A percentile compares a stretch with the other conserved stretches of the same genome.
These are phyloP conservation scores for Chaetomidium leptoderma DNA, from an alignment of 495 filamentous ascomycete genomes.

Conservation along the genomic window DNA sequence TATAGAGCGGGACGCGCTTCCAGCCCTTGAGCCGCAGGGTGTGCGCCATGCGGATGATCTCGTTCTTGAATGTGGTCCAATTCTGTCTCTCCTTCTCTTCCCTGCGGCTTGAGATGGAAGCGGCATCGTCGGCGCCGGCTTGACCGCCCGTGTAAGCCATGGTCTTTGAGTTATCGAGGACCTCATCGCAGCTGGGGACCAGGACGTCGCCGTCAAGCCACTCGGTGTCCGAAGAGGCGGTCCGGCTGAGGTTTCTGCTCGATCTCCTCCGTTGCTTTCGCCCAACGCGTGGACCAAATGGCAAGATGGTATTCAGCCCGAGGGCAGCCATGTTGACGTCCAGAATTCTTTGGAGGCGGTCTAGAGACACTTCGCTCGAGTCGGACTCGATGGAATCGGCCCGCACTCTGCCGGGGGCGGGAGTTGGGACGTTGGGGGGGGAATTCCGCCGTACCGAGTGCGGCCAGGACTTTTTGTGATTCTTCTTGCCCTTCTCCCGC, in stretches of 20 bases:
- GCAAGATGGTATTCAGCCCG: constrained; percentile 36
- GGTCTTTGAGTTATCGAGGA: constrained; percentile 85
- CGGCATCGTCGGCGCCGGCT: constrained; percentile 46
- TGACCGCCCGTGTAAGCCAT: constrained; percentile 65
- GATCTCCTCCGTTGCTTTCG: constrained; percentile 32
- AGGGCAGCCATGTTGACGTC: constrained; percentile 53
- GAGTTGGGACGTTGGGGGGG: constrained; percentile 13
- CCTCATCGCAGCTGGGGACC: constrained; percentile 72
- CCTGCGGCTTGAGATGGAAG: constrained; percentile 36
- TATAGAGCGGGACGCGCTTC: constrained; percentile 69
- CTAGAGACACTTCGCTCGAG: constrained; percentile 58
- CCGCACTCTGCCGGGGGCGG: constrained; percentile 24
- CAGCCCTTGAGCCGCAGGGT: constrained; percentile 86
- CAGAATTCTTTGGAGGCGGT: constrained; percentile 66
- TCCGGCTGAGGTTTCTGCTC: constrained; percentile 35
- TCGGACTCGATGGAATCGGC: constrained; percentile 50
- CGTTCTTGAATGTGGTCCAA: constrained; percentile 79
- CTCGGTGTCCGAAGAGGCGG: constrained; percentile 74
- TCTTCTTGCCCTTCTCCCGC: constrained; percentile 64
- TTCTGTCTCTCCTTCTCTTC: constrained; percentile 63
- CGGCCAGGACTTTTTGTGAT: constrained; percentile 45
- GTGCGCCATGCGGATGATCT: constrained; percentile 84
- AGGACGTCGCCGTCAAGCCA: constrained; percentile 64
- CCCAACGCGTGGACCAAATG: constrained; percentile 31
- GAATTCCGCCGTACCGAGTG: constrained; percentile 29